Conservation (phyloP, 139 green algal species). For the Volvox africanus region DNA sequence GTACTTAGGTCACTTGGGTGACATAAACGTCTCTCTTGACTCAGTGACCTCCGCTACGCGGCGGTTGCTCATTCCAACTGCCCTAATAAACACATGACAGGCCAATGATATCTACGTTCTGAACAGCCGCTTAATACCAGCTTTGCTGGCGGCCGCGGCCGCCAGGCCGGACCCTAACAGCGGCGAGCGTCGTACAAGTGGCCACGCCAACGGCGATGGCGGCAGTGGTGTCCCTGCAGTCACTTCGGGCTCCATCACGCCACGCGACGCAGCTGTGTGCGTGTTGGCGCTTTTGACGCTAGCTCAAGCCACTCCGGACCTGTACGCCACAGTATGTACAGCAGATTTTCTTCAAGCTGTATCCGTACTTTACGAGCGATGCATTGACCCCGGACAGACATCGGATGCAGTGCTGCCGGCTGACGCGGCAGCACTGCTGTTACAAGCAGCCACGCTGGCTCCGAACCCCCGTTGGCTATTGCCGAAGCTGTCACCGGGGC, state of each 20-base stretch:
- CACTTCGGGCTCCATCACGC: neutral
- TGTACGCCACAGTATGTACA: conserved; percentile 16
- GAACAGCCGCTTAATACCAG: conserved; percentile 8
- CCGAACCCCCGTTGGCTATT: neutral
- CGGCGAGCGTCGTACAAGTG: no score
- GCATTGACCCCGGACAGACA: conserved; percentile 12
- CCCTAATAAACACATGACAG: neutral
- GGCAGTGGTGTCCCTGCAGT: neutral
- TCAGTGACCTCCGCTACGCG: no score
- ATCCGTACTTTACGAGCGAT: conserved; percentile 25
- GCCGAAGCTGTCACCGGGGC: neutral
- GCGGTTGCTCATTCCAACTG: no score
- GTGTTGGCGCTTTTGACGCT: conserved; percentile 38
- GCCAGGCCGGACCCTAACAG: no score
- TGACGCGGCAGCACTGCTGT: conserved; percentile 36
- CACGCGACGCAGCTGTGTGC: conserved; percentile 32
- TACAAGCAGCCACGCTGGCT: neutral
- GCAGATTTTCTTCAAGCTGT: conserved; percentile 23
- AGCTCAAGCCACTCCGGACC: neutral
- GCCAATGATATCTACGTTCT: conserved; percentile 30
- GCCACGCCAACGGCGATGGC: neutral
- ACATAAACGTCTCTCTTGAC: no score
- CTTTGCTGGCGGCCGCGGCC: neutral
- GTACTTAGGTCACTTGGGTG: no score
- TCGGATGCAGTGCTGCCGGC: conserved; percentile 2